Base-by-base conservation (phyloP, 768 basidiomycete genomes). In the Fibroporia radiculosa region DNA sequence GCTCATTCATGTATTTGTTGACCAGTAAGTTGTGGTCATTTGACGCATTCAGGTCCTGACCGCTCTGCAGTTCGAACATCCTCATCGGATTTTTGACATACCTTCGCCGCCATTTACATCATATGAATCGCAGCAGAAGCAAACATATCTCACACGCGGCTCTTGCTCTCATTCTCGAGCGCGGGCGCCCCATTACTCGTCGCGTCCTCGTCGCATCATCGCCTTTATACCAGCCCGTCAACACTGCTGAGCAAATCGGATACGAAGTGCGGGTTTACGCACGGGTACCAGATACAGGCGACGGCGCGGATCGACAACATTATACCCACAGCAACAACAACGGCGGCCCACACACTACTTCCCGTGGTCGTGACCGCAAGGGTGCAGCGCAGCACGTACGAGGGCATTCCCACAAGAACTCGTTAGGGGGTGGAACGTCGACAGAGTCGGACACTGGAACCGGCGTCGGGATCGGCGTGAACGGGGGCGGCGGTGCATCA, bases 221-320 rank as follows among this genome's bases (percentile, higher is more conserved):
- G 33, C 89, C 91, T 1, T 63, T 93, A 38, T 87, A 90, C 61
- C 91, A 93, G 59, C 77, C 84, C 10, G 80, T 92, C 71, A 78
- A 82, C 8, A 65, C 72, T 3, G 83, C 87, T 14, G 72, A 80
- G 53, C 72, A 77, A 41, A 66, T 92, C 32, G 88, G 84, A 4
- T 89, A 89, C 52, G 80, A 85, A 51, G 77, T 86, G 3, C 71
- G 77, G 43, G 71, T 89, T 12, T 84, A 77, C 53, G 72, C 77
- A 35, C 71, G 82, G 18, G 86, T 88, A 14, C 84, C 82, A 4
- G 84, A 84, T 58, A 63, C 70, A 1, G 80, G 80, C 27, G 75
- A 77, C 45, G 80, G 75, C 19, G 70, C 75, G 54, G 82, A 84
- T 59, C 70, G 79, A 8, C 65, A 67, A 45, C 45, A 36, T 8